Base-by-base conservation (phyloP, 192 early-diverging fungal species). In the Piromyces sp. region DNA sequence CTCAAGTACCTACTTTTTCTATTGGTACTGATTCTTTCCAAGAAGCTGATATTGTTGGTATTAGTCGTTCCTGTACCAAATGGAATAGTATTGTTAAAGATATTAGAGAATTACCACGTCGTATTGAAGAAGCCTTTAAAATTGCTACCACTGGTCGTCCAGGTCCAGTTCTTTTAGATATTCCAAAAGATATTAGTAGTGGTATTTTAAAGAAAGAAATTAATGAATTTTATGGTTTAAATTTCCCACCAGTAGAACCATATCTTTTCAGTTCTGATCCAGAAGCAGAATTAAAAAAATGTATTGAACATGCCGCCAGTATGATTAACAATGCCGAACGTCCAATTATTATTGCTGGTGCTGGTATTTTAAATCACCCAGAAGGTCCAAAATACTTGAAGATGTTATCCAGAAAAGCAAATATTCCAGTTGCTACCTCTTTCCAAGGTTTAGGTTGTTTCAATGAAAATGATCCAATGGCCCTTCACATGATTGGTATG, bases 1-100 rank as follows among this genome's bases (percentile, higher is more conserved):
- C 96, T 36, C 97, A 99, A 89, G 97, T 99, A 79, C 91, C 93
- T n/a, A 95, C 95, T 11, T 87, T 91, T 7, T 92, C 94, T 36
- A 94, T 99, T 83, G 97, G 97, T 42, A 93, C 93, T 5, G 97
- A 99, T 84, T 95, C 95, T 16, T 99, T 99, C 91, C 97, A 99
- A 88, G 97, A 99, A 87, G 97, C 97, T 80, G 97, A 99, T 84
- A 90, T 99, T 38, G 90, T 99, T 30, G 96, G 96, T 79, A 99
- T 99, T 85, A 94, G 94, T 83, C 92, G 97, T 31, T 88, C 94
- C 15, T 99, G 97, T 89, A 97, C 97, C 85, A 99, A 98, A 86
- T 99, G 97, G 97, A 99, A 99, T 85, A 96, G 97, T 68, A 95
- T 97, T 96, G 95, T 99, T 86, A 95, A 95, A 84, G 95, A 97